Evolutionary conservation across 1,139 yeast species (phyloP).

Genomic region (Blastobotrys aristatus): DNA sequence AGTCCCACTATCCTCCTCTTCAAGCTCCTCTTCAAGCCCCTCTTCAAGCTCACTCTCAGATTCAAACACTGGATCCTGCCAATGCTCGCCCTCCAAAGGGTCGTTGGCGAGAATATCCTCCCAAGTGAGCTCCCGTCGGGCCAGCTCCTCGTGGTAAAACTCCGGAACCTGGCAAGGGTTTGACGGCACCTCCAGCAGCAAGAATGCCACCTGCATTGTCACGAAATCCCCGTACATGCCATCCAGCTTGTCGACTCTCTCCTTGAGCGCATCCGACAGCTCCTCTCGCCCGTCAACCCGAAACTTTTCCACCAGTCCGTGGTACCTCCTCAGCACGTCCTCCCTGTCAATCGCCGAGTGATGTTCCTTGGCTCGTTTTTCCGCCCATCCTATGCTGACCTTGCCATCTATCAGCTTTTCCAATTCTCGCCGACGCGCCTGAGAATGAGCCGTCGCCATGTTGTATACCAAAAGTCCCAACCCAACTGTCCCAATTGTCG

Average conservation of each 20-base stretch:
- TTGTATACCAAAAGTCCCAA: too few relatives aligned
- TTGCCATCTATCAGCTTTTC: conserved; percentile 5
- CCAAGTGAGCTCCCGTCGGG: conserved; percentile 22
- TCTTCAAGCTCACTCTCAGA: conserved; percentile 11
- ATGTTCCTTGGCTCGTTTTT: conserved; percentile 9
- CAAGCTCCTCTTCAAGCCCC: conserved; percentile 1
- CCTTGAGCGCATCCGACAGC: conserved; percentile 22
- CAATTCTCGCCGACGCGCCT: conserved; percentile 13
- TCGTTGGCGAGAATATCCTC: conserved; percentile 25
- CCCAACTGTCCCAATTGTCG: not conserved
- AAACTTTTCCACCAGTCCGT: conserved; percentile 24
- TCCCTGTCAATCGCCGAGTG: conserved; percentile 3
- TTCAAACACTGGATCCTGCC: conserved; percentile 13
- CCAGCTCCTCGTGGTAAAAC: not conserved
- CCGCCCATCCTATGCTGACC: conserved; percentile 13
- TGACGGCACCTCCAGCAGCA: conserved; percentile 19
- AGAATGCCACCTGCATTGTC: conserved; percentile 18
- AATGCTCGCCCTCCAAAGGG: conserved; percentile 26
- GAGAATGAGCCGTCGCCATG: not conserved
- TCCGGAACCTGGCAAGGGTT: not conserved
- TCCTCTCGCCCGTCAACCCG: conserved; percentile 27
- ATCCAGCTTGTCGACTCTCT: conserved; percentile 17
- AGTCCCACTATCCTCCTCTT: not conserved
- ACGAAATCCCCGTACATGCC: conserved; percentile 11
- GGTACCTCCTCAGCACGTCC: not conserved